These are phyloP conservation scores for Talaromyces trachyspermus DNA, from an alignment of 495 filamentous ascomycete species.

Conservation along the genomic window DNA sequence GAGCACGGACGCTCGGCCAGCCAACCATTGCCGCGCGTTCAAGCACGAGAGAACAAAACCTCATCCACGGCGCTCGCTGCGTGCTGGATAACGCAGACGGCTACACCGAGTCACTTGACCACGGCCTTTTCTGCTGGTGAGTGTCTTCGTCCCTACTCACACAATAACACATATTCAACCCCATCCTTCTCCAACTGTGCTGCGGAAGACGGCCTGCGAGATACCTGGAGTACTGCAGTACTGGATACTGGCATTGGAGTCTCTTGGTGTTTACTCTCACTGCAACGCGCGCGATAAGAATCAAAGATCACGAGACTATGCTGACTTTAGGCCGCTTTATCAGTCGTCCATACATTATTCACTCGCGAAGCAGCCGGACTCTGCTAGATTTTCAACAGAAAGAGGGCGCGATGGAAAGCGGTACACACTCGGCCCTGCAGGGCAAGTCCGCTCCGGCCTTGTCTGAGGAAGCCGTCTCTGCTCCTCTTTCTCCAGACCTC, in stretches of 20 bases:
- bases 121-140: no score
- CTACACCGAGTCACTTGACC: slow-evolving; percentile 2
- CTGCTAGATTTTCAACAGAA: slow-evolving; percentile 39
- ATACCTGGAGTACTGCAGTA: no score
- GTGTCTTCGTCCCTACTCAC: no score
- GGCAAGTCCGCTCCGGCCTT: slow-evolving; percentile 21
- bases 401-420: slow-evolving; percentile 31
- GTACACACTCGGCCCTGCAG: slow-evolving; percentile 14
- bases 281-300: not conserved
- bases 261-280: no score
- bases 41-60: slow-evolving; percentile 7
- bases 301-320: slow-evolving; percentile 18
- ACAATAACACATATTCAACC: no score
- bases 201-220: no score
- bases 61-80: not conserved
- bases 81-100: not conserved
- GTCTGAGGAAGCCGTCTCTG: slow-evolving; percentile 21
- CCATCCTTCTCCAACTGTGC: no score
- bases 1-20: not conserved
- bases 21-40: not conserved
- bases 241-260: no score
- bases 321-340: slow-evolving; percentile 39
- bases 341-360: slow-evolving; percentile 30
- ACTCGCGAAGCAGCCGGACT: slow-evolving; percentile 33
- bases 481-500: slow-evolving; percentile 14